A percentile compares a stretch with the other conserved stretches of the same genome.
phyloP scores from a whole-genome alignment of 2,329 filamentous ascomycete genomes.

The Calonectria pteridis region DNA sequence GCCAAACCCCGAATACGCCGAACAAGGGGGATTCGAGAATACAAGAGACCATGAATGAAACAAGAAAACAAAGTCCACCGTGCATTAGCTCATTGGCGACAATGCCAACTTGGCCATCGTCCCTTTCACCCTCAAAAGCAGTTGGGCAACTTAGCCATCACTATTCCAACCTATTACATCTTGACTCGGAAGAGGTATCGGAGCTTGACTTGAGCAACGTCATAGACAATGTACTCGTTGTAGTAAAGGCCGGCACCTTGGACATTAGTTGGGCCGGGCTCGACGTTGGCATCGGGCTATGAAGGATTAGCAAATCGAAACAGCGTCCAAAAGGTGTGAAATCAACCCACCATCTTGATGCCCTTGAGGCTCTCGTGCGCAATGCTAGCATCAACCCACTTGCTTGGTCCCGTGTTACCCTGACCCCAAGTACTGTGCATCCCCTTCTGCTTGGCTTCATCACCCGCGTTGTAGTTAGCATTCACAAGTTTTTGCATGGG shows the following conservation, averaged over 20 bases:
- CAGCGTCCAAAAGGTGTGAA: background rate
- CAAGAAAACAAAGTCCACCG: background rate
- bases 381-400: slow-evolving; percentile 81
- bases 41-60: background rate
- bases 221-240: slow-evolving; percentile 82
- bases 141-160: background rate
- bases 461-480: slow-evolving; percentile 72
- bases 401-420: slow-evolving; percentile 72
- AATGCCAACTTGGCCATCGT: background rate
- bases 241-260: slow-evolving; percentile 66
- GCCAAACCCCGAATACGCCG: background rate
- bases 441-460: slow-evolving; percentile 70
- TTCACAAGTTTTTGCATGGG: slow-evolving; percentile 75
- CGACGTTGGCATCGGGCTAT: slow-evolving; percentile 63
- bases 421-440: slow-evolving; percentile 78
- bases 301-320: slow-evolving; percentile 21
- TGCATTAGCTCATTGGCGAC: background rate
- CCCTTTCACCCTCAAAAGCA: background rate
- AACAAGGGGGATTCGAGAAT: background rate
- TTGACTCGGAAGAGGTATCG: slow-evolving; percentile 77
- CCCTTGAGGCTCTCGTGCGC: slow-evolving; percentile 76
- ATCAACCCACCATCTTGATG: slow-evolving; percentile 73
- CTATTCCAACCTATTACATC: slow-evolving; percentile 50
- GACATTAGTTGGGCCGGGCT: slow-evolving; percentile 63
- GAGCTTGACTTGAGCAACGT: slow-evolving; percentile 76